Percentiles rank a stretch among this genome's conserved stretches.
Evolutionary conservation across 169 alveolate species (phyloP).

Genomic region (Plasmodium vivax): DNA sequence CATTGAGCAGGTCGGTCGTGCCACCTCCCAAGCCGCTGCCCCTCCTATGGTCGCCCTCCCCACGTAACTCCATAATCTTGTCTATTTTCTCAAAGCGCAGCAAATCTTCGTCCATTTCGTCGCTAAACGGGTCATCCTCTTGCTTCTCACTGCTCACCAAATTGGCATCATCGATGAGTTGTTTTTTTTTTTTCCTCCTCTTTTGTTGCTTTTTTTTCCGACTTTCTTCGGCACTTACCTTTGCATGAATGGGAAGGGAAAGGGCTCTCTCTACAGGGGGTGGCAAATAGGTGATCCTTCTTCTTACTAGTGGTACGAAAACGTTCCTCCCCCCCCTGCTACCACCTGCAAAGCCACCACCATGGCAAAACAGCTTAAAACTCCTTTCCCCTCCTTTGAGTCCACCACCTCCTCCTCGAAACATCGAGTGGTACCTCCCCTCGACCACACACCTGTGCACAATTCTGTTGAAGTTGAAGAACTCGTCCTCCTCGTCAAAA

Average conservation of each 20-base stretch:
- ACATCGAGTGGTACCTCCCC: slow-evolving; percentile 5
- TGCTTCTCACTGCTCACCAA: background rate
- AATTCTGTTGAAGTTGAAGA: slow-evolving; percentile 14
- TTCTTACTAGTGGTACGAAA: background rate
- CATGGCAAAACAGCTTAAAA: slow-evolving; percentile 22
- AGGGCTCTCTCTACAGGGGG: background rate
- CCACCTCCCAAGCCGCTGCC: background rate
- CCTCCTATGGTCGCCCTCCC: background rate
- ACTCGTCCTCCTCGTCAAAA: slow-evolving; percentile 29
- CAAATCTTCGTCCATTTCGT: slow-evolving; percentile 16
- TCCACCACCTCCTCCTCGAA: background rate
- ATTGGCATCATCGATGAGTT: background rate
- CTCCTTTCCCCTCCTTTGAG: background rate
- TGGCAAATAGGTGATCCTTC: background rate
- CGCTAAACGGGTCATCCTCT: background rate
- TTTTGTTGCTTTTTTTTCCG: background rate
- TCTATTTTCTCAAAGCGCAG: slow-evolving; percentile 12
- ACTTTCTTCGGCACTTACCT: background rate
- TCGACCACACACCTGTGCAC: slow-evolving; percentile 31
- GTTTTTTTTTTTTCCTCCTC: background rate
- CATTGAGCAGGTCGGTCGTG: background rate
- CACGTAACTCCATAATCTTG: background rate
- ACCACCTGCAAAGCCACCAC: background rate
- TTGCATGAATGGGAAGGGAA: background rate
- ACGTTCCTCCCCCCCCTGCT: background rate